phyloP scores from a whole-genome alignment of 208 protist genomes.

The Acanthamoeba divionensis region DNA sequence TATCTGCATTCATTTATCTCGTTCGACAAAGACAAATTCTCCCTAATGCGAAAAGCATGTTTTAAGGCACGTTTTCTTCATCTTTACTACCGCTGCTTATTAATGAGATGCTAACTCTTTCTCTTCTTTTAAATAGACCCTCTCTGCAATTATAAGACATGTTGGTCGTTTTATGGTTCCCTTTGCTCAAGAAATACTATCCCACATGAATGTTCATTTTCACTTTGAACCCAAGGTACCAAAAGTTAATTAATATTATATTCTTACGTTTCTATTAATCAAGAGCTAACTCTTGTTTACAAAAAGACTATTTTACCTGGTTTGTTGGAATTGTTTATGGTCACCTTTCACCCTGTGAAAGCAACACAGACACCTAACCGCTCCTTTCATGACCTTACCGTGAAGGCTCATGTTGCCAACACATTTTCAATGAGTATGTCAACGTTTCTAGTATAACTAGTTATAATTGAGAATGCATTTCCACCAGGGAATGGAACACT shows the following conservation, averaged over 20 bases:
- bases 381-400: not conserved
- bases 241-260: not conserved
- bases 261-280: too few species aligned
- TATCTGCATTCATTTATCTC: slow-evolving; percentile 4
- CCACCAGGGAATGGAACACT: too few species aligned
- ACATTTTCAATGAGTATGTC: too few species aligned
- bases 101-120: not conserved
- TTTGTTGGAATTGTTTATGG: slow-evolving; percentile 47
- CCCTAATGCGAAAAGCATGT: not conserved
- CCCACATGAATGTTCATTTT: slow-evolving; percentile 13
- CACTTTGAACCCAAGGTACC: not conserved
- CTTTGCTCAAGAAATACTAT: slow-evolving; percentile 46
- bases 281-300: too few species aligned
- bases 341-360: slow-evolving; percentile 21
- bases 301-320: not conserved
- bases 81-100: not conserved
- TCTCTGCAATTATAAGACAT: not conserved
- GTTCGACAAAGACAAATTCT: slow-evolving; percentile 28
- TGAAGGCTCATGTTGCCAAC: not conserved
- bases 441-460: too few species aligned
- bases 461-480: too few species aligned
- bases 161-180: slow-evolving; percentile 22
- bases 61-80: too few species aligned
- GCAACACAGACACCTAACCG: not conserved
- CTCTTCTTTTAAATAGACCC: not conserved